Evolutionary conservation across 179 eudicot genomes (phyloP).

Genomic region (Nepenthes alata): DNA sequence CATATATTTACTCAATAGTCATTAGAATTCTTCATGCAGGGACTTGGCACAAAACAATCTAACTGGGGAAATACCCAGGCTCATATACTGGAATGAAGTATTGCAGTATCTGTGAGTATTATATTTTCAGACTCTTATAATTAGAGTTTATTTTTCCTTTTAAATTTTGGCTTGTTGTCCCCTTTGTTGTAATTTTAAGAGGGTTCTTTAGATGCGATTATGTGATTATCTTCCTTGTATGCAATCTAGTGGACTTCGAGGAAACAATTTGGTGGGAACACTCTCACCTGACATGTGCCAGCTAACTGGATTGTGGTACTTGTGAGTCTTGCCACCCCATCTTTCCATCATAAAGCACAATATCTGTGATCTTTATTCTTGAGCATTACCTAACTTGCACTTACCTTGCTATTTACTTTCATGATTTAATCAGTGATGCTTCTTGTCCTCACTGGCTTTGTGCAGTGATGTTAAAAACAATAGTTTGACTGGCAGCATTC

Average conservation of each 20-base stretch:
- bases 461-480: slow-evolving; percentile 95
- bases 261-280: slow-evolving; percentile 70
- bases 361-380: neutral
- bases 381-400: no score
- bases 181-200: no score
- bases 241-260: slow-evolving; percentile 61
- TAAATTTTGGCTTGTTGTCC: no score
- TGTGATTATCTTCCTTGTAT: neutral
- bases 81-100: slow-evolving; percentile 95
- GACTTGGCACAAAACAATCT: slow-evolving; percentile 87
- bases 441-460: neutral
- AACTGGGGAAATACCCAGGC: slow-evolving; percentile 93
- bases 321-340: slow-evolving; percentile 47
- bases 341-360: neutral
- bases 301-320: slow-evolving; percentile 94
- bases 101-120: slow-evolving; percentile 81
- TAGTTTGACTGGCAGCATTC: slow-evolving; percentile 85
- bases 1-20: neutral
- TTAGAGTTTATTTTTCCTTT: no score
- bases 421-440: neutral
- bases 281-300: slow-evolving; percentile 94
- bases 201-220: no score
- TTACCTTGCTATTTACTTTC: neutral
- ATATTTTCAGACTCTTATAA: neutral
- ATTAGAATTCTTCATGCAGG: slow-evolving; percentile 22